Conservation (phyloP, 345 rosid species). For the Physaria fendleri region DNA sequence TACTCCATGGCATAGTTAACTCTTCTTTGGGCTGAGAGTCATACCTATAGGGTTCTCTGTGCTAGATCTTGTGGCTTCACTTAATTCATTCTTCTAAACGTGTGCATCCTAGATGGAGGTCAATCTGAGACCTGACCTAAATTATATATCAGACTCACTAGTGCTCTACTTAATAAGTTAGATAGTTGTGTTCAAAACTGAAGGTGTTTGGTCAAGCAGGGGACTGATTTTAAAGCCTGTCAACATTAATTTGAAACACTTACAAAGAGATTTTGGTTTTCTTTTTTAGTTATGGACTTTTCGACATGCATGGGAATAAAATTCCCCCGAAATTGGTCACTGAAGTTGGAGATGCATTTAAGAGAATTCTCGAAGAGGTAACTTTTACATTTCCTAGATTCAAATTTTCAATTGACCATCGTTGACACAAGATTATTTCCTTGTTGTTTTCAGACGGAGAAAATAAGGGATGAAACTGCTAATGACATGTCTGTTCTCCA, state of each 20-base stretch:
- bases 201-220: neutral
- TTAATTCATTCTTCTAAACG: neutral
- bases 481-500: conserved; percentile 82
- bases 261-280: conserved; percentile 18
- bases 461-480: conserved; percentile 61
- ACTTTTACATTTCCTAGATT: neutral
- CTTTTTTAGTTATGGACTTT: conserved; percentile 54
- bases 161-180: neutral
- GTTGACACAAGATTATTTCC: neutral
- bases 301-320: conserved; percentile 55
- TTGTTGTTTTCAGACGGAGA: conserved; percentile 52
- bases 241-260: conserved; percentile 3
- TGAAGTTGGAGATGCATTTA: conserved; percentile 68
- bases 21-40: neutral
- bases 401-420: neutral
- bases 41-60: neutral
- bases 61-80: neutral
- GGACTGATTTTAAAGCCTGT: neutral
- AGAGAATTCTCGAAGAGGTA: conserved; percentile 81
- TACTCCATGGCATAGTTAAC: neutral
- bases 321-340: conserved; percentile 57
- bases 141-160: neutral
- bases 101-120: neutral
- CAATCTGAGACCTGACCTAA: neutral
- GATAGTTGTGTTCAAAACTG: neutral